Base-by-base conservation (phyloP, 306 rosid genomes). In the Malus domestica region DNA sequence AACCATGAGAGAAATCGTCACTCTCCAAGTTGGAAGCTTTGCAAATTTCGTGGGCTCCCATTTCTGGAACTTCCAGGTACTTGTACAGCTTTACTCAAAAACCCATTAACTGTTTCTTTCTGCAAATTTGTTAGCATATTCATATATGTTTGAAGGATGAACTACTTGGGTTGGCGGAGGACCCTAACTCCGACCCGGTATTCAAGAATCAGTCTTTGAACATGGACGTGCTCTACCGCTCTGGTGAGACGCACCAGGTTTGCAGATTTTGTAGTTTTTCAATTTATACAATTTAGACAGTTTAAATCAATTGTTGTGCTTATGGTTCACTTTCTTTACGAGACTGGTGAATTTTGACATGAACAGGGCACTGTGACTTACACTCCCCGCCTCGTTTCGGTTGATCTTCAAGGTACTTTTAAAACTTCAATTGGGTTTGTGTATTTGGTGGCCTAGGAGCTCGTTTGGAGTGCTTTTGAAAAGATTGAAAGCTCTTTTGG, bases 1-100 rank as follows among this genome's bases (percentile, higher is more conserved):
- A 76, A 80, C 27, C 59, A 94, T 92, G 98, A 91, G 86, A 78
- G 96, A 94, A 87, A 76, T 94, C 71, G 90, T 94, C 25, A 91
- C 95, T 19, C 59, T 94, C 57, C 96, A 94, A 89, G 87, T 90
- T 59, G 97, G 98, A 64, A 87, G 89, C 75, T 94, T 81, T 75
- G 97, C 96, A 6, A 90, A 94, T 78, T 94, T 83, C 52, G 82
- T 92, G 57, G 98, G 96, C 57, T 90, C 98, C 68, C 98, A 94
- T 83, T 94, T 92, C 82, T 94, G 97, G 98, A 94, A 94, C 87
- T 90, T 94, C 82, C 98, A 90, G 96, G 97, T 92, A 80, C 52
- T 38, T 23, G 18, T 14, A 25, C 55, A 19, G 5, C 74, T 51
- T 54, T 61, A 10, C 59, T 44, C 69, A 60, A 16, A 60, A 11